These are phyloP conservation scores for Lantana camara DNA, from an alignment of 257 asterid species.

Conservation along the genomic window DNA sequence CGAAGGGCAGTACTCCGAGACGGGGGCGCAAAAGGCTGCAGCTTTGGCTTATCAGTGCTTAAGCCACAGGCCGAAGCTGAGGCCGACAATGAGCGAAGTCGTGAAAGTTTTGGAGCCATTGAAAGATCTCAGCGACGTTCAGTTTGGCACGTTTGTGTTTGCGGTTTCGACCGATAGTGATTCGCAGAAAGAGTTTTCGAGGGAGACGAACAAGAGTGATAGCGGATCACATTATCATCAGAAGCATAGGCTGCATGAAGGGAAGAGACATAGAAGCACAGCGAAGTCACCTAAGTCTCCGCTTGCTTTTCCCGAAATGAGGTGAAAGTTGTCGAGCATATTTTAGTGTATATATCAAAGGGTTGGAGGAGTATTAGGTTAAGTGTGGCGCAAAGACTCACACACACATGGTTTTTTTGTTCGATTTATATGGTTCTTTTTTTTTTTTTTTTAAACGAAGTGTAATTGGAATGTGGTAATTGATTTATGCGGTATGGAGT, in stretches of 20 bases:
- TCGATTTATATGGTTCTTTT: conserved; percentile 25
- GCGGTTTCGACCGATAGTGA: conserved; percentile 52
- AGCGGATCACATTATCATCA: conserved; percentile 33
- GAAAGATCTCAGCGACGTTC: conserved; percentile 43
- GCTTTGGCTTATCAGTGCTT: conserved; percentile 72
- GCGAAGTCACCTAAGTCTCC: conserved; percentile 47
- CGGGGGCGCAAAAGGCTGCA: conserved; percentile 69
- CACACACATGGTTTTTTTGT: background rate
- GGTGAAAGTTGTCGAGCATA: background rate
- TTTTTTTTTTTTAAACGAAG: background rate
- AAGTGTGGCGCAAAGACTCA: no score
- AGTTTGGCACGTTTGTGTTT: conserved; percentile 65
- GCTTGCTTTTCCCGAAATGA: conserved; percentile 39
- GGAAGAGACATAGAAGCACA: conserved; percentile 3
- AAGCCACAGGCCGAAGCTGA: conserved; percentile 70
- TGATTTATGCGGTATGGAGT: no score
- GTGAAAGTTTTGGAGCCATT: conserved; percentile 56
- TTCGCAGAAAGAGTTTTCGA: conserved; percentile 28
- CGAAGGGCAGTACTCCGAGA: conserved; percentile 73
- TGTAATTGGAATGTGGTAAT: conserved; percentile 24
- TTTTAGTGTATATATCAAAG: conserved; percentile 10
- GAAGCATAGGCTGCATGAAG: conserved; percentile 39
- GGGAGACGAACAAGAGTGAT: conserved; percentile 24
- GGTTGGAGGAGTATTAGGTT: background rate
- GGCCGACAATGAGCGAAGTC: conserved; percentile 66